phyloP scores from a whole-genome alignment of 2,329 filamentous ascomycete species.

The Aspergillus quadrilineatus region DNA sequence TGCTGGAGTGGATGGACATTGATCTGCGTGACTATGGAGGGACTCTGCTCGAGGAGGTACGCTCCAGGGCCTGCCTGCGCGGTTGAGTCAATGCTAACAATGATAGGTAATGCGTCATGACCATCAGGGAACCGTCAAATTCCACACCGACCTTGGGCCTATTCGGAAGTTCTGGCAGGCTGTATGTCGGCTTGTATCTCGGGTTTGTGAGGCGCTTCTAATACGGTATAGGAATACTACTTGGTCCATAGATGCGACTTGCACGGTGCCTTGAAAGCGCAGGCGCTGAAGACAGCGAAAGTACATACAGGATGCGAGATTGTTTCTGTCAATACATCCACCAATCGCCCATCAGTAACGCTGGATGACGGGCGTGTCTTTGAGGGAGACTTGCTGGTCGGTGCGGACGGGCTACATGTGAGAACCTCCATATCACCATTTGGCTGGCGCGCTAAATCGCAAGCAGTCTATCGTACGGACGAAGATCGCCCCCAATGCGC shows the following conservation, averaged over 20 bases:
- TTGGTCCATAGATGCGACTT: conserved; percentile 46
- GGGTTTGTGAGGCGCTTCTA: not conserved
- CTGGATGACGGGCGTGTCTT: conserved; percentile 24
- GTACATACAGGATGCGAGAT: conserved; percentile 26
- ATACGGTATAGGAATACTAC: conserved; percentile 27
- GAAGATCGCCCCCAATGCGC: conserved; percentile 18
- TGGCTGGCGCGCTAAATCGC: not conserved
- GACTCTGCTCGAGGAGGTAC: conserved; percentile 25
- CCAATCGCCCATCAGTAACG: conserved; percentile 16
- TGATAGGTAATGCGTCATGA: conserved; percentile 23
- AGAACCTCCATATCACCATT: not conserved
- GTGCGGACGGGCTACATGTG: conserved; percentile 30
- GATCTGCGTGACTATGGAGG: conserved; percentile 25
- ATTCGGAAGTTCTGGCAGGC: conserved; percentile 26
- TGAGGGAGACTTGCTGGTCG: conserved; percentile 23
- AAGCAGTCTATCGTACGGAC: conserved; percentile 25
- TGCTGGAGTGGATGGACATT: conserved; percentile 26
- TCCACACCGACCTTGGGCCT: conserved; percentile 17
- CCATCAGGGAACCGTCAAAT: conserved; percentile 18
- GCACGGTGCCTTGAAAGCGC: conserved; percentile 37
- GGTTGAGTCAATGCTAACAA: not conserved
- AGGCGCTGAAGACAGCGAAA: conserved; percentile 28
- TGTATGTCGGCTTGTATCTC: conserved; percentile 11
- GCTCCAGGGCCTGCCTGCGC: not conserved
- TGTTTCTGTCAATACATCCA: conserved; percentile 16